A percentile compares a stretch with the other conserved stretches of the same genome.
Evolutionary conservation across 192 early-diverging fungal species (phyloP).

Genomic region (Backusella macrospora): DNA sequence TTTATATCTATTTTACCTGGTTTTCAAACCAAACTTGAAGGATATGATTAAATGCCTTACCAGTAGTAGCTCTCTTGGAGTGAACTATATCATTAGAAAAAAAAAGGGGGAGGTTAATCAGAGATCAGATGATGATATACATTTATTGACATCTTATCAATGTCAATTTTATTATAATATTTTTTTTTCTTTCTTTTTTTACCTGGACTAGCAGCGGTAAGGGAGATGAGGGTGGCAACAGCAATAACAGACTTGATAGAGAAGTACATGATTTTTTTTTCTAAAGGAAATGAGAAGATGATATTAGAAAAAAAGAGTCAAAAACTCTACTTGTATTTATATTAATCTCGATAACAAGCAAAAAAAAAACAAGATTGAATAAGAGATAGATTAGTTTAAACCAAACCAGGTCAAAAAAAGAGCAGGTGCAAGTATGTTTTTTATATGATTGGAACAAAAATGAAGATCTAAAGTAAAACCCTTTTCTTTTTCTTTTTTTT

Average conservation of each 20-base stretch:
- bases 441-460: conserved; percentile 8
- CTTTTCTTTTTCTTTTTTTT: no score
- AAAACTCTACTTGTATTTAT: not conserved
- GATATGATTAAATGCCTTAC: conserved; percentile 33
- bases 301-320: not conserved
- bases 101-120: no score
- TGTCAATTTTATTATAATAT: not conserved
- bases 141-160: not conserved
- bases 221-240: conserved; percentile 21
- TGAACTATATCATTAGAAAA: not conserved
- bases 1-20: not conserved
- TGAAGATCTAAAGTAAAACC: not conserved
- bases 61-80: conserved; percentile 12
- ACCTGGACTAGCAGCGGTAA: conserved; percentile 15
- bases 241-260: conserved; percentile 9
- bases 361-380: not conserved
- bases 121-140: not conserved
- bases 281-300: not conserved
- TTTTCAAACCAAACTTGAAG: conserved; percentile 38
- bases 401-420: not conserved
- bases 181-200: not conserved
- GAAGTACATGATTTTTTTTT: not conserved
- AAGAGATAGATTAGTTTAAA: no score
- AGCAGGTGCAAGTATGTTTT: not conserved
- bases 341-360: not conserved